Base-by-base conservation (phyloP, 2,329 filamentous ascomycete species). In the Epichloe gansuensis region DNA sequence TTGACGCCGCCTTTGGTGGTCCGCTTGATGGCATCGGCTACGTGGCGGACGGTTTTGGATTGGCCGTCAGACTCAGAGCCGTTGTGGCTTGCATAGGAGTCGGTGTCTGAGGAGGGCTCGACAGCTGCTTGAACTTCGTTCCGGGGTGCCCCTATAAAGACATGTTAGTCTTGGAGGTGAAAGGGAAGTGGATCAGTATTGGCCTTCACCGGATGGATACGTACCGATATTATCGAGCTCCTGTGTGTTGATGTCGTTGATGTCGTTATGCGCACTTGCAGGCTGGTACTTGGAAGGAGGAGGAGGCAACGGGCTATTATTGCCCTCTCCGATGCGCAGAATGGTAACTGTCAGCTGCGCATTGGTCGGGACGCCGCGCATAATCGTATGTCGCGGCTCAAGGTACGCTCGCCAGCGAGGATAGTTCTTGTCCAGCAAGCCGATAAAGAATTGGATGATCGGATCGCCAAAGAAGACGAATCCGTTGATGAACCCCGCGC, bases 321-420 rank as follows among this genome's bases (percentile, higher is more conserved):
- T 91, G 11, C 80, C 80, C 67, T 94, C 89, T 42, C 88, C 88
- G 34, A 91, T 82, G 5, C 89, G 85, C 11, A 94, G 79, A 1
- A 94, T 75, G 0, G 88, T 94, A 31, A 94, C 72, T 0, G 88
- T 83, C 17, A 94, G 78, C 62, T 95, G 89, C 3, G 88, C 87
- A 63, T 94, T 93, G 2, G 88, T 95, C 1, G 89, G 89, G 0
- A 93, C 83, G 2, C 88, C 87, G 62, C 86, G 88, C 49, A 95
- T 78, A 1, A 93, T 65, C 0, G 85, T 88, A 59, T 89, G 89
- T 55, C 85, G 77, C 11, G 89, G 69, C 60, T 90, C 83, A 15
- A 91, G 72, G 6, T 88, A 72, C 59, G 85, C 86, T 61, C 87
- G 76, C 17, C 17, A 21, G 17, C 17, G 17, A 21, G 17, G 17